Evolutionary conservation across 2,329 filamentous ascomycete species (phyloP).

Genomic region (Hypoxylon sp.): DNA sequence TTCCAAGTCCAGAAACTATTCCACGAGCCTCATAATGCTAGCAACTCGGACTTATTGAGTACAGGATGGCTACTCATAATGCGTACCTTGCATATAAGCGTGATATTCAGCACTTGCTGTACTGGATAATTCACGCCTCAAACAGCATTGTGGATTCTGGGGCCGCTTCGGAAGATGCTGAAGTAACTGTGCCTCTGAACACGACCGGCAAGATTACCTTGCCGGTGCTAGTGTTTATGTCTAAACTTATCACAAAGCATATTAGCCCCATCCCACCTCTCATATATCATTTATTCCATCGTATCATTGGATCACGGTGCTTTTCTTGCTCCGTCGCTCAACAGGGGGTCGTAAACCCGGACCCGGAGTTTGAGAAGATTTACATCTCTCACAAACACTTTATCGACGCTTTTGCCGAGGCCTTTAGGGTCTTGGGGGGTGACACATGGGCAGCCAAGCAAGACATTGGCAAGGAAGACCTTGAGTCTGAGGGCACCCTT

Average conservation of each 20-base stretch:
- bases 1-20: background rate
- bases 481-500: slow-evolving; percentile 42
- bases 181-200: slow-evolving; percentile 53
- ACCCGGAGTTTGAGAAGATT: slow-evolving; percentile 57
- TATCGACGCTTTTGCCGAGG: slow-evolving; percentile 58
- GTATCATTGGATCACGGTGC: slow-evolving; percentile 57
- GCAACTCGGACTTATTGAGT: background rate
- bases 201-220: slow-evolving; percentile 58
- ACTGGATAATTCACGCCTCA: slow-evolving; percentile 59
- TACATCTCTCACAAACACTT: slow-evolving; percentile 61
- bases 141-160: slow-evolving; percentile 55
- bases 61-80: slow-evolving; percentile 50
- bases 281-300: slow-evolving; percentile 57
- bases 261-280: slow-evolving; percentile 52
- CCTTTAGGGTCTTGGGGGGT: slow-evolving; percentile 57
- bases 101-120: slow-evolving; percentile 56
- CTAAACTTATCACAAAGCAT: slow-evolving; percentile 59
- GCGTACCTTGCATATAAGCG: slow-evolving; percentile 58
- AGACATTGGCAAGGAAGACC: background rate
- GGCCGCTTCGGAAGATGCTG: slow-evolving; percentile 29
- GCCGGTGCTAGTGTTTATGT: slow-evolving; percentile 56
- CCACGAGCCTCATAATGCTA: background rate
- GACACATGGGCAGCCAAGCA: slow-evolving; percentile 42
- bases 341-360: slow-evolving; percentile 52
- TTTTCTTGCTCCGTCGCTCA: slow-evolving; percentile 53